These are phyloP conservation scores for Phytophthora pinifolia DNA, from an alignment of 352 stramenopile species.

Conservation along the genomic window DNA sequence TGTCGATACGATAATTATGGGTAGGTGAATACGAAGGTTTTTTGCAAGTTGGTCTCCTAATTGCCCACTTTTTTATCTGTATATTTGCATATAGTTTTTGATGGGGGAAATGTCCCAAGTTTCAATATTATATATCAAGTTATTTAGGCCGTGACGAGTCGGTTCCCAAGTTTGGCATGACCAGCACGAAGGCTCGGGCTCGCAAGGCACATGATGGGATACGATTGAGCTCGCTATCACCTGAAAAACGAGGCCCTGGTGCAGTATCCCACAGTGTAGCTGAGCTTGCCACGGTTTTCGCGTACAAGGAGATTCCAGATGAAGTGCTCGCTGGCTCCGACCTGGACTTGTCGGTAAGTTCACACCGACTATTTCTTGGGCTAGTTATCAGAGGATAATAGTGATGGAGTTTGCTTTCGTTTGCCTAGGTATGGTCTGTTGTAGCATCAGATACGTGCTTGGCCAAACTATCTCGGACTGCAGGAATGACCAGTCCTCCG, in stretches of 20 bases:
- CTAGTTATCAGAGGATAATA: background rate
- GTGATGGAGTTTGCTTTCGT: background rate
- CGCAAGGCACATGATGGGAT: slow-evolving; percentile 49
- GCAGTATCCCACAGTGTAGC: slow-evolving; percentile 17
- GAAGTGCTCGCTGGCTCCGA: slow-evolving; percentile 60
- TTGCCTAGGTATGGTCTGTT: slow-evolving; percentile 60
- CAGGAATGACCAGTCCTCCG: slow-evolving; percentile 1
- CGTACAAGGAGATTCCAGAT: slow-evolving; percentile 63
- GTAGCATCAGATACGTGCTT: slow-evolving; percentile 65
- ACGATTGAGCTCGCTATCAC: slow-evolving; percentile 39
- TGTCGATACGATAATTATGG: slow-evolving; percentile 48
- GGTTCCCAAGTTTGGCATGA: slow-evolving; percentile 17
- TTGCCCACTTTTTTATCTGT: background rate
- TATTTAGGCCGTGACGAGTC: slow-evolving; percentile 8
- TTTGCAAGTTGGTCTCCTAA: slow-evolving; percentile 12
- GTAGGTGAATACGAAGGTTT: slow-evolving; percentile 33
- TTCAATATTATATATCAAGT: slow-evolving; percentile 14
- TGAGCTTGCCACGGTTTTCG: slow-evolving; percentile 47
- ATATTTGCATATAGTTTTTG: background rate
- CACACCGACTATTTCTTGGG: background rate
- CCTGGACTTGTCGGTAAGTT: slow-evolving; percentile 59
- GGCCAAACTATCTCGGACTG: slow-evolving; percentile 28
- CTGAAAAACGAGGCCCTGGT: slow-evolving; percentile 8
- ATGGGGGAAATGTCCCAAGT: slow-evolving; percentile 10
- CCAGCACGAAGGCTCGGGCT: slow-evolving; percentile 34